These are phyloP conservation scores for Boletus sp. DNA, from an alignment of 1,284 basidiomycete genomes.

Conservation along the genomic window DNA sequence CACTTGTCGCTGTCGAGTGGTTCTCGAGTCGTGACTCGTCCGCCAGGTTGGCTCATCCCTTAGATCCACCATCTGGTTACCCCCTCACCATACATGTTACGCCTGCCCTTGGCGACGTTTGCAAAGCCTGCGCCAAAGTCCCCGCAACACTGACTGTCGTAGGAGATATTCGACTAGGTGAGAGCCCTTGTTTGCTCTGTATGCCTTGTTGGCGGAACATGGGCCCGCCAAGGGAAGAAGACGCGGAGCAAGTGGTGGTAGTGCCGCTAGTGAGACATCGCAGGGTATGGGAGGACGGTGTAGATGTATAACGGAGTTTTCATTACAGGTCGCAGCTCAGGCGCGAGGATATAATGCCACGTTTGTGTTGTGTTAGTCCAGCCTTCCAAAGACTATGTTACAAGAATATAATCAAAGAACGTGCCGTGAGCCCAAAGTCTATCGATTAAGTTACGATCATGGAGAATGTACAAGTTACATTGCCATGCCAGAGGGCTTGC, in stretches of 20 bases:
- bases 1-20: background rate
- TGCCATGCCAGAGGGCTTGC: slow-evolving; percentile 12
- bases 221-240: slow-evolving; percentile 44
- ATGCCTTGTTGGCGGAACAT: slow-evolving; percentile 67
- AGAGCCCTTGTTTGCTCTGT: slow-evolving; percentile 72
- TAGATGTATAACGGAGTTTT: background rate
- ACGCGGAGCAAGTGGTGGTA: slow-evolving; percentile 43
- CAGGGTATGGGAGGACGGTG: slow-evolving; percentile 17
- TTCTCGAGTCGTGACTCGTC: background rate
- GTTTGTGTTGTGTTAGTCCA: no score
- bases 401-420: background rate
- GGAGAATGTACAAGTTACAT: slow-evolving; percentile 19
- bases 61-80: slow-evolving; percentile 54
- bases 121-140: slow-evolving; percentile 63
- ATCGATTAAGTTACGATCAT: slow-evolving; percentile 32
- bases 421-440: slow-evolving; percentile 10
- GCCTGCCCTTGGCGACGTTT: slow-evolving; percentile 56
- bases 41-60: slow-evolving; percentile 51
- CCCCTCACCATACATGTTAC: slow-evolving; percentile 64
- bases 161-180: slow-evolving; percentile 67
- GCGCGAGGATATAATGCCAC: no score
- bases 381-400: background rate
- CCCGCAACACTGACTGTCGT: slow-evolving; percentile 64
- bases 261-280: slow-evolving; percentile 50
- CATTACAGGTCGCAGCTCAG: no score